Base-by-base conservation (phyloP, 768 basidiomycete species). In the Cystobasidium ongulense region DNA sequence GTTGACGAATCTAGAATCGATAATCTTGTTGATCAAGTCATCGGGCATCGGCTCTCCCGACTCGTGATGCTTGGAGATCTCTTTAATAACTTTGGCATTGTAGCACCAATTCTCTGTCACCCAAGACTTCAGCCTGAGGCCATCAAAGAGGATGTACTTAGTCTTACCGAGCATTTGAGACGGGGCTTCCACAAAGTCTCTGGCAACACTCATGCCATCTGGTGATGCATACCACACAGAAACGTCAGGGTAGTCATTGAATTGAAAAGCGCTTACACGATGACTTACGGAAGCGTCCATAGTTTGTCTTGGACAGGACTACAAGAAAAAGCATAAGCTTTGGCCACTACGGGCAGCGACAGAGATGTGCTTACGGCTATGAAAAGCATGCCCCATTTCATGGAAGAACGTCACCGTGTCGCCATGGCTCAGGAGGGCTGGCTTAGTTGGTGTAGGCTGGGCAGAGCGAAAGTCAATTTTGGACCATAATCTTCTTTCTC, bases 341-440 rank as follows among this genome's bases (percentile, higher is more conserved):
- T 10, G 36, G 39, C 5, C 17, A 10, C 2, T 15, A 64, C 17
- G 13, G 35, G n/a, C 33, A n/a, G 18, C 36, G 1, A 33, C 3
- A 31, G 21, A 23, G 27, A 1, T n/a, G 25, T 18, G 46, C 62
- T 36, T 21, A 46, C 50, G 72, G 39, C 61, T 31, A 13, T 36
- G 39, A 29, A 53, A 54, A 10, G 75, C 74, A 36, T 74, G 76
- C 5, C 77, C 78, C 25, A 75, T 43, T 81, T 92, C 91, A 77
- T 93, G 91, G 86, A 92, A 91, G 82, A 92, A 91, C 0, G 91
- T 93, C 13, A 90, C 90, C 0, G 91, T 90, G 72, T 91, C 90
- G 77, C 88, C 87, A 75, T 92, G 90, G 8, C 1, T n/a, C 90
- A 94, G 90, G 39, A 92, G 82, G 23, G 90, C 90, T 1, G 90